Conservation (phyloP, 306 rosid genomes). For the Carpinus viminea region DNA sequence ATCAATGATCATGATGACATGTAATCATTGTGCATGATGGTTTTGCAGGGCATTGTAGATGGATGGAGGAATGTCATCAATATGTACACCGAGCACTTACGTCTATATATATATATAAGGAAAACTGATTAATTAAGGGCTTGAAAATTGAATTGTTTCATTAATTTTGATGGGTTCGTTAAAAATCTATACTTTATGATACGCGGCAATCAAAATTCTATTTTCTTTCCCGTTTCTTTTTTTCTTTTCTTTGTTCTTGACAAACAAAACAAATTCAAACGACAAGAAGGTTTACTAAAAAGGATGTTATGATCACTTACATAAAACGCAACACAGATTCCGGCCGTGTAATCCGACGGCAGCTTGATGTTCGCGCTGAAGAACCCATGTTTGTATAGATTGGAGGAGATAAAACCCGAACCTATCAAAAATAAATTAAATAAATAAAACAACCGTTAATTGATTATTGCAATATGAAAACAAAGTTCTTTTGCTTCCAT, state of each 20-base stretch:
- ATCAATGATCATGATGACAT: slow-evolving; percentile 4
- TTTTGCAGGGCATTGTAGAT: slow-evolving; percentile 13
- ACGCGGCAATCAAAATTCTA: background rate
- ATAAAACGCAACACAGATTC: slow-evolving; percentile 84
- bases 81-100: background rate
- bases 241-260: background rate
- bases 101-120: too few species aligned
- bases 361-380: slow-evolving; percentile 86
- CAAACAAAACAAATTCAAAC: background rate
- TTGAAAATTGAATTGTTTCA: too few species aligned
- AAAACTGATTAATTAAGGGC: too few species aligned
- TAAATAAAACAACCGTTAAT: too few species aligned
- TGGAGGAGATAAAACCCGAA: slow-evolving; percentile 88
- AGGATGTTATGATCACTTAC: slow-evolving; percentile 40
- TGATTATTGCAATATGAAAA: too few species aligned
- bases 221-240: background rate
- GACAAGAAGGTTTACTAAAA: slow-evolving; percentile 3
- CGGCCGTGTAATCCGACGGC: slow-evolving; percentile 89
- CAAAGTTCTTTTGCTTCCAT: too few species aligned
- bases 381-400: slow-evolving; percentile 80
- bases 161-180: too few species aligned
- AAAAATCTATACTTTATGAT: background rate
- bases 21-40: slow-evolving; percentile 7
- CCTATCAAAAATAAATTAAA: slow-evolving; percentile 38
- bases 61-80: background rate